phyloP scores from a whole-genome alignment of 441 rosid genomes.

The Adansonia madagascariensis region DNA sequence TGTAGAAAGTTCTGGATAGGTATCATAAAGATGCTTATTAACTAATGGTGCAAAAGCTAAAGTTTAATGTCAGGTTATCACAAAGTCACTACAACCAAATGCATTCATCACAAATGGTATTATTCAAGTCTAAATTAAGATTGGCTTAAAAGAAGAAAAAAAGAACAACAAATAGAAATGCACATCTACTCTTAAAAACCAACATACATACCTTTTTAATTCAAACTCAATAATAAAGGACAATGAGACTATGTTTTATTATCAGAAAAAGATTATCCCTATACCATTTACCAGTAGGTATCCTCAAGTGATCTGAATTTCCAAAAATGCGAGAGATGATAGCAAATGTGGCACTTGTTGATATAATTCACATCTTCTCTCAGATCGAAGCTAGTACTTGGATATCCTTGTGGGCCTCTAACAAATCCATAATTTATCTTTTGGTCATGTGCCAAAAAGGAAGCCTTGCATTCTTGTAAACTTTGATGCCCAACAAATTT shows the following conservation, averaged over 20 bases:
- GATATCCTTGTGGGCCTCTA: too few relatives aligned
- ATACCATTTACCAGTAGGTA: too few relatives aligned
- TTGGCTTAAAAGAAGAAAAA: background rate
- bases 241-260: too few relatives aligned
- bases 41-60: background rate
- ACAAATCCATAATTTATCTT: too few relatives aligned
- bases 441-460: too few relatives aligned
- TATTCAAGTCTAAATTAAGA: background rate
- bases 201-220: background rate
- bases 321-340: too few relatives aligned
- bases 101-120: background rate
- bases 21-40: background rate
- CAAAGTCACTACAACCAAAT: background rate
- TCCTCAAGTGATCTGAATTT: too few relatives aligned
- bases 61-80: background rate
- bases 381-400: too few relatives aligned
- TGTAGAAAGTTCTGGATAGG: background rate
- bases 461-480: constrained; percentile 66
- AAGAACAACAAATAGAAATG: background rate
- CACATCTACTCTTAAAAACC: background rate
- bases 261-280: too few relatives aligned
- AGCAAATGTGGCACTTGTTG: too few relatives aligned
- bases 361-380: too few relatives aligned
- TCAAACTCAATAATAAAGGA: background rate
- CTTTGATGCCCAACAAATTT: constrained; percentile 94